phyloP scores from a whole-genome alignment of 768 basidiomycete species.

The Termitomyces heimii region DNA sequence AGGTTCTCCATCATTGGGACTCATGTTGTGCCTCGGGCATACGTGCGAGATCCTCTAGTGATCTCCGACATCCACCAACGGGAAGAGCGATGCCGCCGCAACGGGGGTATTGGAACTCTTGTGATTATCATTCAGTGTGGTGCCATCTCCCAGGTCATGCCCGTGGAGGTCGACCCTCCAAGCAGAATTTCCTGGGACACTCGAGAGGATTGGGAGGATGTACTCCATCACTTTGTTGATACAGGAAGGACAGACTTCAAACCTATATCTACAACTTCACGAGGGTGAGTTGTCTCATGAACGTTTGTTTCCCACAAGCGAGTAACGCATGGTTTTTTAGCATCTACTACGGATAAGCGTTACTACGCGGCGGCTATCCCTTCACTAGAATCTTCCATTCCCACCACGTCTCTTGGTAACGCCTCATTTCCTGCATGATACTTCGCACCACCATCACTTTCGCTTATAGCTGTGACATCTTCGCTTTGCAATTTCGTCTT shows the following conservation, averaged over 20 bases:
- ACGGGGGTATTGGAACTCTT: constrained; percentile 71
- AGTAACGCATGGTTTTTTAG: constrained; percentile 19
- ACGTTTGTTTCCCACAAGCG: constrained; percentile 6
- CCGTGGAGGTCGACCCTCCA: constrained; percentile 79
- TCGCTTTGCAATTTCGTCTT: constrained; percentile 10
- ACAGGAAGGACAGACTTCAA: constrained; percentile 72
- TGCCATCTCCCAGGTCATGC: constrained; percentile 75
- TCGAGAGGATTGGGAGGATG: constrained; percentile 66
- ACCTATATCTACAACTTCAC: constrained; percentile 72
- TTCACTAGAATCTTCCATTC: constrained; percentile 5
- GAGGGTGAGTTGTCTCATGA: constrained; percentile 48
- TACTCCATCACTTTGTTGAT: constrained; percentile 67
- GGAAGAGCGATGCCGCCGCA: constrained; percentile 71
- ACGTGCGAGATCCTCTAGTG: constrained; percentile 72
- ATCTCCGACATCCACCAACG: constrained; percentile 72
- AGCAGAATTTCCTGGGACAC: constrained; percentile 71
- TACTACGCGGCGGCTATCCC: background rate
- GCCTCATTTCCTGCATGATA: constrained; percentile 1
- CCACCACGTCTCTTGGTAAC: constrained; percentile 15
- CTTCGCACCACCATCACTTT: background rate
- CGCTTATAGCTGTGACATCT: background rate
- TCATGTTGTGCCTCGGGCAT: constrained; percentile 65
- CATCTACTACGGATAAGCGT: constrained; percentile 36
- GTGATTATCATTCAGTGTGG: constrained; percentile 76
- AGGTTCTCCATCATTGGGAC: constrained; percentile 68